Evolutionary conservation across 495 filamentous ascomycete species (phyloP).

Genomic region (Xylaria venustula): DNA sequence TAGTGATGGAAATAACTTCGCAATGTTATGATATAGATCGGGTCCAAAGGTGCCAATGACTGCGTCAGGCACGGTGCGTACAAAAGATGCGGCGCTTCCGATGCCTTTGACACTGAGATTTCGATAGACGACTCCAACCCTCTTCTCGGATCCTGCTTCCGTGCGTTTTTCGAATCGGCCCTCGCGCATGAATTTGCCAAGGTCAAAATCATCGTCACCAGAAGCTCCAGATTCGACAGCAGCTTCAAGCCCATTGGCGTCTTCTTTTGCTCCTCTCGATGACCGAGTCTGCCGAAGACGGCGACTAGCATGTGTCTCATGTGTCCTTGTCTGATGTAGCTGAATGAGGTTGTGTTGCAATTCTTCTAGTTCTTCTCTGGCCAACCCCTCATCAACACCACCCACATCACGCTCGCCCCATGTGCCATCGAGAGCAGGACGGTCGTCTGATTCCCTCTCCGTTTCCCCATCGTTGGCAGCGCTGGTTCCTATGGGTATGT

Average conservation of each 20-base stretch:
- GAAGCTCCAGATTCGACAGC: constrained; percentile 37
- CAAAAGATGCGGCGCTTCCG: constrained; percentile 64
- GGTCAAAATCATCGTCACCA: constrained; percentile 58
- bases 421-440: constrained; percentile 47
- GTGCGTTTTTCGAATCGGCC: constrained; percentile 79
- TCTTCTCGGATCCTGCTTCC: constrained; percentile 71
- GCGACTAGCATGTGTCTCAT: constrained; percentile 30
- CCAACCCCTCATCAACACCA: constrained; percentile 58
- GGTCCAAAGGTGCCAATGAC: constrained; percentile 82
- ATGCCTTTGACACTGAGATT: constrained; percentile 74
- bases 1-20: constrained; percentile 62
- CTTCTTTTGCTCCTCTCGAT: constrained; percentile 13
- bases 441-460: not conserved
- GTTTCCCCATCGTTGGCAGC: constrained; percentile 1
- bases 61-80: constrained; percentile 73
- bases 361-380: constrained; percentile 71
- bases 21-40: constrained; percentile 71
- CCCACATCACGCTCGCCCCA: constrained; percentile 76
- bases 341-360: constrained; percentile 64
- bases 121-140: constrained; percentile 81
- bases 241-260: constrained; percentile 26
- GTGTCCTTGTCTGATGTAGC: constrained; percentile 54
- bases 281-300: constrained; percentile 10
- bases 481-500: constrained; percentile 9
- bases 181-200: constrained; percentile 72